phyloP scores from a whole-genome alignment of 2,329 filamentous ascomycete species.

The Nemania abortiva region DNA sequence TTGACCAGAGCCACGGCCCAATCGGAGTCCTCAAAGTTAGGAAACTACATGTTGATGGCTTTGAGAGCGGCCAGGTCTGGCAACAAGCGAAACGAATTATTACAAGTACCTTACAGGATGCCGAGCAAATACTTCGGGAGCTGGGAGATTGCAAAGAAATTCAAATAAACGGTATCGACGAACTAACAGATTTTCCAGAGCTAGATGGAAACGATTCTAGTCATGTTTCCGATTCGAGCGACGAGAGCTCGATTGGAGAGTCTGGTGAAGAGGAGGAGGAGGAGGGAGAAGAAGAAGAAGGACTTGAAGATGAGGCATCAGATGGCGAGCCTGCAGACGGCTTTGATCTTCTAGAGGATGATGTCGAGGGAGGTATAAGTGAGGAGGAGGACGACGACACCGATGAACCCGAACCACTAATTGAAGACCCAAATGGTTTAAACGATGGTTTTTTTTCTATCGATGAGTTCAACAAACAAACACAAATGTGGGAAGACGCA shows the following conservation, averaged over 20 bases:
- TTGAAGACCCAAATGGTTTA: constrained; percentile 82
- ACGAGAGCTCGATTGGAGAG: constrained; percentile 46
- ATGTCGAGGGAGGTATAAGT: constrained; percentile 46
- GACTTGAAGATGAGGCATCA: constrained; percentile 51
- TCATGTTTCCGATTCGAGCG: constrained; percentile 43
- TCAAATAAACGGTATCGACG: constrained; percentile 60
- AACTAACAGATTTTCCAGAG: constrained; percentile 52
- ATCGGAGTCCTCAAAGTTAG: constrained; percentile 77
- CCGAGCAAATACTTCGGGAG: constrained; percentile 61
- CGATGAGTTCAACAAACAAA: constrained; percentile 95
- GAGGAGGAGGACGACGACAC: constrained; percentile 47
- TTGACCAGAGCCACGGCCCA: constrained; percentile 57
- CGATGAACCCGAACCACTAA: constrained; percentile 67
- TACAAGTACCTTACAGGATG: constrained; percentile 64
- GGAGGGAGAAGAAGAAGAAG: constrained; percentile 19
- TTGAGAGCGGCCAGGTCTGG: constrained; percentile 91
- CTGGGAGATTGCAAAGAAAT: constrained; percentile 67
- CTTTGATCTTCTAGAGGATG: constrained; percentile 42
- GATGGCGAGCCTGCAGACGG: constrained; percentile 51
- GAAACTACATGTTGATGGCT: constrained; percentile 87
- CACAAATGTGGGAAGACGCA: constrained; percentile 88
- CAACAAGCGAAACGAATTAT: constrained; percentile 91
- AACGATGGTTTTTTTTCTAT: constrained; percentile 99
- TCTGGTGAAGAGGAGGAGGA: constrained; percentile 17
- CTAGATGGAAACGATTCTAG: constrained; percentile 47